Percentiles rank a stretch among this genome's conserved stretches.
These are phyloP conservation scores for Tolypocladium pustulatum DNA, from an alignment of 2,329 filamentous ascomycete genomes.

Conservation along the genomic window DNA sequence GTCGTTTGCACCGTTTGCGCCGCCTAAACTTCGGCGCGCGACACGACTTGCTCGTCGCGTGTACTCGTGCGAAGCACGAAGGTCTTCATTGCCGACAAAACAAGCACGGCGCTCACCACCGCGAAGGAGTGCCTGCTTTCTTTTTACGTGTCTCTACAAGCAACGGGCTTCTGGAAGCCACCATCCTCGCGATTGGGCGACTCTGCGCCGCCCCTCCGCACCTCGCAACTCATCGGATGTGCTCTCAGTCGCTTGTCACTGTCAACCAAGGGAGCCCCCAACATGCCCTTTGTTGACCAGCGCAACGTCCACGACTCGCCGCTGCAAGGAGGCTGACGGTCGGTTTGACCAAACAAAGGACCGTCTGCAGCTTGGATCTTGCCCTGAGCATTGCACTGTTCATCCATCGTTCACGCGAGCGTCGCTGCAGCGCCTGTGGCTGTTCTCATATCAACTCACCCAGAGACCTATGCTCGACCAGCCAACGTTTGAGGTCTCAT, in stretches of 20 bases:
- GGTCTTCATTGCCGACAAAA: conserved; percentile 13
- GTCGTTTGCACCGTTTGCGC: conserved; percentile 12
- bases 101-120: conserved; percentile 4
- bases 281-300: conserved; percentile 16
- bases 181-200: background rate
- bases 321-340: conserved; percentile 2
- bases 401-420: no score
- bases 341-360: background rate
- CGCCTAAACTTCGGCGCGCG: conserved; percentile 25
- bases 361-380: background rate
- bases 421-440: background rate
- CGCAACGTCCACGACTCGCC: conserved; percentile 2
- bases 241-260: background rate
- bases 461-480: background rate
- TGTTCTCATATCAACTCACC: background rate
- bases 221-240: background rate
- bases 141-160: background rate
- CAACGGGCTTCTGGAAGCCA: background rate
- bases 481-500: background rate
- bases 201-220: background rate
- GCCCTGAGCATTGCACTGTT: background rate
- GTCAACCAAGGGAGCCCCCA: conserved; percentile 3
- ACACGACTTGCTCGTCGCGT: conserved; percentile 13
- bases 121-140: background rate
- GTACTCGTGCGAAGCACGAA: background rate